phyloP scores from a whole-genome alignment of 1,284 basidiomycete species.

The Naganishia cerealis region DNA sequence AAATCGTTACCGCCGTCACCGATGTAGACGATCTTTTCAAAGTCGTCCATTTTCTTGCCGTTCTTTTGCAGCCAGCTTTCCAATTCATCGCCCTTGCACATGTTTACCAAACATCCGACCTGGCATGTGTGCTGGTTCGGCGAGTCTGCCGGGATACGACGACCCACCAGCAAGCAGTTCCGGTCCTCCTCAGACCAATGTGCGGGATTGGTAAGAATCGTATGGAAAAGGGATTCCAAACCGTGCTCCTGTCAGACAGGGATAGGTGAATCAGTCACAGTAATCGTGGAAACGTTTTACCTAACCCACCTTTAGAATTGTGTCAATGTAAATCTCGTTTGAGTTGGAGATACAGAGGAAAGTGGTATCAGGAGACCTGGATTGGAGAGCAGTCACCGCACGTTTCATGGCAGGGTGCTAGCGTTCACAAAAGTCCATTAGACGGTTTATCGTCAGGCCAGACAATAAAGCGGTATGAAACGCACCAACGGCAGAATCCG shows the following conservation, averaged over 20 bases:
- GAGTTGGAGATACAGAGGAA: conserved; percentile 92
- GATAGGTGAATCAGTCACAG: conserved; percentile 25
- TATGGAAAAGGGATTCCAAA: conserved; percentile 71
- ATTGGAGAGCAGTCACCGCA: conserved; percentile 75
- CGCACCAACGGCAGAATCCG: conserved; percentile 81
- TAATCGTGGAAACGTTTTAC: not conserved
- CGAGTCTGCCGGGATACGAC: conserved; percentile 71
- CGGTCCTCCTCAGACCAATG: conserved; percentile 65
- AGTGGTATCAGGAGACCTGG: conserved; percentile 65
- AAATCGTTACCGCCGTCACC: conserved; percentile 96
- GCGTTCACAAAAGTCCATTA: conserved; percentile 6
- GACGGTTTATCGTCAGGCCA: not conserved
- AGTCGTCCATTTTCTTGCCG: conserved; percentile 57
- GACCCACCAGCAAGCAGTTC: conserved; percentile 73
- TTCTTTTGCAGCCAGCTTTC: conserved; percentile 73
- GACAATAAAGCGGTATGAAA: conserved; percentile 35
- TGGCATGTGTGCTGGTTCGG: conserved; percentile 75
- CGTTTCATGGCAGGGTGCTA: conserved; percentile 96
- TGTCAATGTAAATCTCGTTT: conserved; percentile 77
- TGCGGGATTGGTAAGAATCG: conserved; percentile 91
- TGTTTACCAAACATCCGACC: conserved; percentile 90
- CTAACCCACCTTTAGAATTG: conserved; percentile 45
- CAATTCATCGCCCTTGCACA: conserved; percentile 98
- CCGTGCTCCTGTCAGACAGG: conserved; percentile 64
- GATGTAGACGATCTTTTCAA: conserved; percentile 81